These are phyloP conservation scores for Sideroxylon spinosum DNA, from an alignment of 179 eudicot genomes.

Conservation along the genomic window DNA sequence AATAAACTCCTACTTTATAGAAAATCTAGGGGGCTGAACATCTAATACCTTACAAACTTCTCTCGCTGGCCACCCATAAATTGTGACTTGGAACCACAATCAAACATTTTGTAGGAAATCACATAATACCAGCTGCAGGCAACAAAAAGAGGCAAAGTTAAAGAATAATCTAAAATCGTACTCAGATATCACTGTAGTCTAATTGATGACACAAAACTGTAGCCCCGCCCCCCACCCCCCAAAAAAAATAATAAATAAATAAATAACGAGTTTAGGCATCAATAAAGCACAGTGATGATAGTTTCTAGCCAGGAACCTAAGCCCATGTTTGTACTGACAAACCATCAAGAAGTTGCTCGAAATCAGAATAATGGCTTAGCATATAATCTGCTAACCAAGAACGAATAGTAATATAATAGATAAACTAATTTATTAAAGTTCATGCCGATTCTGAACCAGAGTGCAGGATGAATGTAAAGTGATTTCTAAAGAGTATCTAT, in stretches of 20 bases:
- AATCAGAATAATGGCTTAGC: neutral
- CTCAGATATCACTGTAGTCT: neutral
- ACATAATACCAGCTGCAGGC: slow-evolving; percentile 24
- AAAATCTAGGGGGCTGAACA: neutral
- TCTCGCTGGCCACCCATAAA: slow-evolving; percentile 56
- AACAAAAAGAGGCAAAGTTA: slow-evolving; percentile 3
- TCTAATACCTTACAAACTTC: slow-evolving; percentile 63
- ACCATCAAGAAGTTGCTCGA: neutral
- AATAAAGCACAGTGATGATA: neutral
- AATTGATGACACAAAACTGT: neutral
- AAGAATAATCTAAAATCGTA: neutral
- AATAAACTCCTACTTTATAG: neutral
- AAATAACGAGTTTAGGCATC: slow-evolving; percentile 4
- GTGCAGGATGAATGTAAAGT: neutral
- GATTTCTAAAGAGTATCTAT: neutral
- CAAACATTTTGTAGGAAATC: slow-evolving; percentile 47
- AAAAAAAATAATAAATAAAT: no score
- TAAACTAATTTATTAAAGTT: neutral
- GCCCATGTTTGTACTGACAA: neutral
- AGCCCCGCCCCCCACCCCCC: neutral
- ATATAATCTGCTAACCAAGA: neutral
- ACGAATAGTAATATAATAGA: neutral
- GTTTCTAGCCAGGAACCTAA: neutral
- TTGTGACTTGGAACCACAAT: slow-evolving; percentile 58
- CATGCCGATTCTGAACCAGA: no score